Percentiles rank a stretch among this genome's conserved stretches.
These are phyloP conservation scores for Prunella vulgaris DNA, from an alignment of 257 asterid genomes.

Conservation along the genomic window DNA sequence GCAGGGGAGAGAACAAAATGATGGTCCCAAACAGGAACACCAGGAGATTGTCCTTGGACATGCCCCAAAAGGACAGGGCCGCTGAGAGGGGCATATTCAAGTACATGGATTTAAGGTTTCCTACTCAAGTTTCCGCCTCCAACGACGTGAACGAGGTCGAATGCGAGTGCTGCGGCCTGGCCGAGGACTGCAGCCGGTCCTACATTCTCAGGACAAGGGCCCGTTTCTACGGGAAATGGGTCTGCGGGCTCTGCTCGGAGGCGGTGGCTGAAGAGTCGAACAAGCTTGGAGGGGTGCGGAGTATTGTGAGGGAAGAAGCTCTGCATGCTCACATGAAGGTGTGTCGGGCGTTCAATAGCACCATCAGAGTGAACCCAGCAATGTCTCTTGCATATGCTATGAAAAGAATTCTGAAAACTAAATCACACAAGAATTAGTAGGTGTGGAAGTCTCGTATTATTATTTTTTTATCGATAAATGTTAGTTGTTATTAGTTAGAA, in stretches of 20 bases:
- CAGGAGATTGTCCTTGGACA: constrained; percentile 45
- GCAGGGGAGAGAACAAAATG: neutral
- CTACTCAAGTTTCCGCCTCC: constrained; percentile 17
- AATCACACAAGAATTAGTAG: constrained; percentile 15
- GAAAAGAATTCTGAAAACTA: constrained; percentile 32
- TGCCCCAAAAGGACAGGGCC: constrained; percentile 30
- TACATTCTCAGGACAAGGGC: constrained; percentile 36
- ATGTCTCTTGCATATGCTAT: constrained; percentile 47
- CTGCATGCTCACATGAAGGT: constrained; percentile 38
- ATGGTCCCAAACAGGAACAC: constrained; percentile 37
- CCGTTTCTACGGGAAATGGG: constrained; percentile 49
- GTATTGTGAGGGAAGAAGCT: constrained; percentile 36
- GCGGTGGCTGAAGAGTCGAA: constrained; percentile 42
- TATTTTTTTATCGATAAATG: no score
- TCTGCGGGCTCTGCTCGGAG: constrained; percentile 48
- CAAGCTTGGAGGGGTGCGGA: constrained; percentile 36
- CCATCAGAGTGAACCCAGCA: constrained; percentile 40
- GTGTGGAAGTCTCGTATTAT: no score
- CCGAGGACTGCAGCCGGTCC: constrained; percentile 40
- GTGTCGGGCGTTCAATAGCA: constrained; percentile 29
- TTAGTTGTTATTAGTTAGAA: no score
- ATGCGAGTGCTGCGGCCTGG: constrained; percentile 45
- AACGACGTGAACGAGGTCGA: constrained; percentile 32
- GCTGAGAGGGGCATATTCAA: constrained; percentile 39
- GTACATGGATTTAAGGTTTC: constrained; percentile 48